phyloP scores from a whole-genome alignment of 768 basidiomycete genomes.

The Leccinellum albellum region DNA sequence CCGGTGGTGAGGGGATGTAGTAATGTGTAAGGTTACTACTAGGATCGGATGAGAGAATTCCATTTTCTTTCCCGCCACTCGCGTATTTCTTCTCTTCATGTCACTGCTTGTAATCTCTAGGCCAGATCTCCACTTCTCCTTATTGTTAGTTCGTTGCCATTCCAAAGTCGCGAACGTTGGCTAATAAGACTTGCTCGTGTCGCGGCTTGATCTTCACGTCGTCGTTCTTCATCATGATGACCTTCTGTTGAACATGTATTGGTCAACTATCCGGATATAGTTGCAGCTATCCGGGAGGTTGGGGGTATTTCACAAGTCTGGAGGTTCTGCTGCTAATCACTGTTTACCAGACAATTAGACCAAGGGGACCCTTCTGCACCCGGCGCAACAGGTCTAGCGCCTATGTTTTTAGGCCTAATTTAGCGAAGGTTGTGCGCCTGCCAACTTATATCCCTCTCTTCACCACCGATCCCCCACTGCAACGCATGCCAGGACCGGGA shows the following conservation, averaged over 20 bases:
- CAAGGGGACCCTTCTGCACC: neutral
- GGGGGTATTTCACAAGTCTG: neutral
- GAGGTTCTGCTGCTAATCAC: neutral
- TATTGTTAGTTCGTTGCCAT: no score
- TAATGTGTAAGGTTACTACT: no score
- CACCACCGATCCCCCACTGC: neutral
- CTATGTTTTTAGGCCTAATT: neutral
- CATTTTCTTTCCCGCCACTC: no score
- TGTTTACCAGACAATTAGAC: neutral
- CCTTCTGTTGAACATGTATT: neutral
- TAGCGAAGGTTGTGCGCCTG: neutral
- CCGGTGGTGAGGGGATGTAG: no score
- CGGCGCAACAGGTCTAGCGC: neutral
- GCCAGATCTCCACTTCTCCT: no score
- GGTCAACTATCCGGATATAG: neutral
- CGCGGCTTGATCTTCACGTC: no score
- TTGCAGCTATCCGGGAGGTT: neutral
- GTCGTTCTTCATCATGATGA: no score
- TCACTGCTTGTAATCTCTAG: no score
- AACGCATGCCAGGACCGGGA: slow-evolving; percentile 7
- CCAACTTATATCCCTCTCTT: neutral
- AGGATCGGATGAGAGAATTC: no score
- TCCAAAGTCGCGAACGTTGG: no score
- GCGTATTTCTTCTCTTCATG: no score
- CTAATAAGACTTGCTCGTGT: no score